These are phyloP conservation scores for Backusella circina DNA, from an alignment of 192 early-diverging fungal species.

Conservation along the genomic window DNA sequence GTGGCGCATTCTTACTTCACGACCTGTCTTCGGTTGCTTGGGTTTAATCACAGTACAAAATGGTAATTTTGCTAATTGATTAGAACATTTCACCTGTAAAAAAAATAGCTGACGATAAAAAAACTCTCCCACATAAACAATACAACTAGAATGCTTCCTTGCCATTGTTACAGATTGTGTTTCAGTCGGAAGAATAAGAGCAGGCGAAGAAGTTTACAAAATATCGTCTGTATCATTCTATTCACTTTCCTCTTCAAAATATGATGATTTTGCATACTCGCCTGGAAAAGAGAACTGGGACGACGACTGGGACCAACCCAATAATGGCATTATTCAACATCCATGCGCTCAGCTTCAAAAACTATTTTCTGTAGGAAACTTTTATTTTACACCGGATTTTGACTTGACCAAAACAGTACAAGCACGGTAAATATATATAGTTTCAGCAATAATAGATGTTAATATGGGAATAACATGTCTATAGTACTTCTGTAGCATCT, in stretches of 20 bases:
- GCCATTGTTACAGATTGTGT: conserved; percentile 65
- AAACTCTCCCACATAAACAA: background rate
- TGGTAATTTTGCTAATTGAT: conserved; percentile 39
- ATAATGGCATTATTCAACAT: conserved; percentile 48
- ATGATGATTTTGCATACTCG: conserved; percentile 56
- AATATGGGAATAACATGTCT: background rate
- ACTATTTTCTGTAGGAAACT: conserved; percentile 81
- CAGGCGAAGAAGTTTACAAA: conserved; percentile 62
- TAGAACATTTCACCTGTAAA: background rate
- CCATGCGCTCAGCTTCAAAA: conserved; percentile 75
- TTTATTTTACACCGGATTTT: conserved; percentile 88
- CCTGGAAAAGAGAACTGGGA: conserved; percentile 36
- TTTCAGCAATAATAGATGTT: background rate
- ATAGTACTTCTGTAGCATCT: conserved; percentile 39
- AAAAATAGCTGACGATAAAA: background rate
- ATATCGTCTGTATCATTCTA: conserved; percentile 73
- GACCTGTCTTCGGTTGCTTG: conserved; percentile 52
- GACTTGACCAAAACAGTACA: conserved; percentile 86
- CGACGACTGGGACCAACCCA: conserved; percentile 36
- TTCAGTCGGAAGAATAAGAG: conserved; percentile 55
- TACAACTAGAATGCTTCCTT: conserved; percentile 60
- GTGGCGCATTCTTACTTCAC: conserved; percentile 40
- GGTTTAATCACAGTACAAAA: conserved; percentile 48
- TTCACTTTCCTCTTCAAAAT: conserved; percentile 69
- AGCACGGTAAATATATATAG: conserved; percentile 44